Conservation (phyloP, 75 land plant genomes). For the Cupressus sempervirens region DNA sequence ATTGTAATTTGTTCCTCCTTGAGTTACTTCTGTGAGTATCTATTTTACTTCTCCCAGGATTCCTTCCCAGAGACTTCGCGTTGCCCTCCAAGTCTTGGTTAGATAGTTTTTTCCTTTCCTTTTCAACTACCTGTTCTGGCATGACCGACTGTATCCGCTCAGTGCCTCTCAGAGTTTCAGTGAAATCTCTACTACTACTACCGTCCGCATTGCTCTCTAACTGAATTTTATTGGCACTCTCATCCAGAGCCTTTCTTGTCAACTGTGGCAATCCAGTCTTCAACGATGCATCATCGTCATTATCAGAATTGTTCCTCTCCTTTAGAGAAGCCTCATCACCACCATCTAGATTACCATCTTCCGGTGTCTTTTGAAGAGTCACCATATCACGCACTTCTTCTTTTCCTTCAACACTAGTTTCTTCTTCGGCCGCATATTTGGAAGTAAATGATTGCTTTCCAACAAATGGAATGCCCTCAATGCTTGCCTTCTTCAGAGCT, state of each 20-base stretch:
- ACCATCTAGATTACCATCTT: slow-evolving; percentile 28
- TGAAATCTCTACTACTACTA: neutral
- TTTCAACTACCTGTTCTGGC: neutral
- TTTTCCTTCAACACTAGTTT: slow-evolving; percentile 1
- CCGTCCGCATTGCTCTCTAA: neutral
- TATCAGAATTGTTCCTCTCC: slow-evolving; percentile 2
- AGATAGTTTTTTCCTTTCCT: neutral
- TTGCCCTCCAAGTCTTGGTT: neutral
- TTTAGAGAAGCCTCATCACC: slow-evolving; percentile 8
- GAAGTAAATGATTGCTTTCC: slow-evolving; percentile 15
- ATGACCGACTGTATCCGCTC: neutral
- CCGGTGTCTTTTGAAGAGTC: slow-evolving; percentile 15
- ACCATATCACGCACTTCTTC: neutral
- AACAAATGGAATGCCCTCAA: slow-evolving; percentile 39
- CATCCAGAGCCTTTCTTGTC: slow-evolving; percentile 11
- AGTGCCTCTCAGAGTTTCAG: slow-evolving; percentile 4
- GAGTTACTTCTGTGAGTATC: slow-evolving; percentile 3
- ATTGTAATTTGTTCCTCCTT: neutral
- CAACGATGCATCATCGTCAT: slow-evolving; percentile 13
- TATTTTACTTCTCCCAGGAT: neutral
- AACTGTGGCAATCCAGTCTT: slow-evolving; percentile 8
- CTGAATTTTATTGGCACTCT: neutral
- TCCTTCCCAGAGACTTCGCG: neutral
- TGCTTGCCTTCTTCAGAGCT: slow-evolving; percentile 33
- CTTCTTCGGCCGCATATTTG: slow-evolving; percentile 4